Conservation (phyloP, 441 rosid genomes). For the Gossypium schwendimanii region DNA sequence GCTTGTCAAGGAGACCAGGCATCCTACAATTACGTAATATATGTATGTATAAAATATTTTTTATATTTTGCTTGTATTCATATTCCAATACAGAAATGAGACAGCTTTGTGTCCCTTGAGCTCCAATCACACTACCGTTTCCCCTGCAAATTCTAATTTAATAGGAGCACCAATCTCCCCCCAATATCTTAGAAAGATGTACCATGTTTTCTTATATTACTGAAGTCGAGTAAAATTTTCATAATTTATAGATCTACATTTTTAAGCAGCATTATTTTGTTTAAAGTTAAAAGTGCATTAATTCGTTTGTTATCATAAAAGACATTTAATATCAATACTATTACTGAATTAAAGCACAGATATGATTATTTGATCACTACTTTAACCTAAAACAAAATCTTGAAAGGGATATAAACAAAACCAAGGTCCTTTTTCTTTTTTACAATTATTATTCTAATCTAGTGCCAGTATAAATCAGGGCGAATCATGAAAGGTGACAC, state of each 20-base stretch:
- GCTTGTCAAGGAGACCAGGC: constrained; percentile 40
- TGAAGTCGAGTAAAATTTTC: neutral
- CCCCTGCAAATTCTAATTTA: neutral
- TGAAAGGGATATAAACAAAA: neutral
- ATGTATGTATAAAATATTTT: constrained; percentile 5
- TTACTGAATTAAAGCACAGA: neutral
- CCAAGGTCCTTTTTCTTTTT: neutral
- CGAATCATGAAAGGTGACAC: constrained; percentile 11
- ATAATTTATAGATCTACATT: neutral
- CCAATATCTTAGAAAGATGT: neutral
- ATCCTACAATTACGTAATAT: neutral
- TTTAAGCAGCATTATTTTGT: neutral
- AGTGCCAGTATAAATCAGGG: neutral
- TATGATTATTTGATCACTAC: neutral
- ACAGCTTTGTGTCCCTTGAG: constrained; percentile 56
- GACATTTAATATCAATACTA: neutral
- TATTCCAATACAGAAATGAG: constrained; percentile 43
- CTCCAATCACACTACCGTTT: constrained; percentile 40
- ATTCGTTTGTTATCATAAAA: constrained; percentile 2
- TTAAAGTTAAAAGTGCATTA: neutral
- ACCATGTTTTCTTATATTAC: neutral
- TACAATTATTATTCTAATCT: neutral
- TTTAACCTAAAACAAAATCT: neutral
- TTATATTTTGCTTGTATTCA: constrained; percentile 27
- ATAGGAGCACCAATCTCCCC: neutral